Evolutionary conservation across 2,329 filamentous ascomycete species (phyloP), one percentile per base, ranked within the genome.

Genomic region (Trichoderma brevicompactum): DNA sequence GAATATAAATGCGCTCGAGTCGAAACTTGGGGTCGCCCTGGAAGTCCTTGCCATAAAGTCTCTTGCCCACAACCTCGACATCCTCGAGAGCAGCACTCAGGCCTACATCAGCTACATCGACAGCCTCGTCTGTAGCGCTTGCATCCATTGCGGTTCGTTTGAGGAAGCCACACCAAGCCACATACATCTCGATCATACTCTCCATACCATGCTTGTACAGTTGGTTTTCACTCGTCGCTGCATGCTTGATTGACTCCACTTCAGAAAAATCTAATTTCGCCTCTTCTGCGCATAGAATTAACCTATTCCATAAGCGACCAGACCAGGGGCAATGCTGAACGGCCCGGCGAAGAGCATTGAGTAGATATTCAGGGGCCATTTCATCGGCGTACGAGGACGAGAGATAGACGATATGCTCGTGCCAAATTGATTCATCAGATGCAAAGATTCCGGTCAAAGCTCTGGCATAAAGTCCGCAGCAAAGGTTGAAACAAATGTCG

Each of bases 291-390:
- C 89, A 90, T 60, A 97, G 79, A 32, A 99, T 89, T 69, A 94
- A 94, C 69, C 94, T 89, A 7, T 92, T 92, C 95, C 95, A 99
- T 7, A 99, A 83, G 34, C 87, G 84, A 15, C 95, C 95, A 7
- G 93, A 96, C 90, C 93, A 96, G 2, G 95, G 94, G 71, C 94
- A 97, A 77, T 98, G 95, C 49, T 89, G 86, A 9, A 94, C 95
- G 12, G 92, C 93, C 69, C 93, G 87, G 71, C 92, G 89, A 2
- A 96, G 82, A 7, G 94, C 85, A 53, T 92, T 85, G 9, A 96
- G 83, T 43, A 91, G 77, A 36, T 72, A 73, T 40, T 70, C 71
- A 77, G 83, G 64, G 74, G 77, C 64, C 73, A 77, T 69, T 64
- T 76, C 49, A 68, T 78, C 69, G 70, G 74, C 70, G 76, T 79